Percentiles rank a stretch among this genome's conserved stretches.
Conservation (phyloP, 1,284 basidiomycete species). For the Tremellales sp. region DNA sequence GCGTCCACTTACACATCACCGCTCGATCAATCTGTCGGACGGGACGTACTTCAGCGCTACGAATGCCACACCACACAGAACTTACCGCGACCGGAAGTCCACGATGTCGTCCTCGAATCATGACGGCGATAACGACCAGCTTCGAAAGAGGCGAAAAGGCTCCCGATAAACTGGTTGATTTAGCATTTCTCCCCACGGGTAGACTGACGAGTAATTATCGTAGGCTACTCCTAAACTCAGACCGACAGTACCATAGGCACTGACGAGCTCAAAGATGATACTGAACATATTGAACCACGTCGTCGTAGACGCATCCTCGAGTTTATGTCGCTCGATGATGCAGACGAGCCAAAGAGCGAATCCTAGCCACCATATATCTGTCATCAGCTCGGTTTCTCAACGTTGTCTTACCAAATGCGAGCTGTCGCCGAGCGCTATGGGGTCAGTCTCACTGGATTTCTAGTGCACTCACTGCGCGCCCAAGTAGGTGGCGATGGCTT, state of each 20-base stretch:
- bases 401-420: constrained; percentile 70
- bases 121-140: constrained; percentile 76
- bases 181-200: too few relatives aligned
- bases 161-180: constrained; percentile 76
- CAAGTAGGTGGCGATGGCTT: constrained; percentile 48
- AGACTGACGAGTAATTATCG: constrained; percentile 50
- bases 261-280: constrained; percentile 59
- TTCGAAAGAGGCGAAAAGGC: constrained; percentile 77
- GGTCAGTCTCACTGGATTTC: constrained; percentile 2
- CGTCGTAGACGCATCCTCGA: constrained; percentile 56
- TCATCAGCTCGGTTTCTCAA: constrained; percentile 9
- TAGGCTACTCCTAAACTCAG: constrained; percentile 70
- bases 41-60: background rate
- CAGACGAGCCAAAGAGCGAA: constrained; percentile 74
- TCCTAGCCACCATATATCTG: constrained; percentile 84
- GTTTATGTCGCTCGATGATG: constrained; percentile 70
- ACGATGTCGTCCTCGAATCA: constrained; percentile 90
- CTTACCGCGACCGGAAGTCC: constrained; percentile 85
- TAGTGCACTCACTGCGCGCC: constrained; percentile 42
- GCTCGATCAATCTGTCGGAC: constrained; percentile 43
- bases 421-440: constrained; percentile 64
- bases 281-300: constrained; percentile 76
- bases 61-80: constrained; percentile 25
- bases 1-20: constrained; percentile 39
- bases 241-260: constrained; percentile 87